Evolutionary conservation across 139 green algal species (phyloP).

Genomic region (Tetraselmis striata): DNA sequence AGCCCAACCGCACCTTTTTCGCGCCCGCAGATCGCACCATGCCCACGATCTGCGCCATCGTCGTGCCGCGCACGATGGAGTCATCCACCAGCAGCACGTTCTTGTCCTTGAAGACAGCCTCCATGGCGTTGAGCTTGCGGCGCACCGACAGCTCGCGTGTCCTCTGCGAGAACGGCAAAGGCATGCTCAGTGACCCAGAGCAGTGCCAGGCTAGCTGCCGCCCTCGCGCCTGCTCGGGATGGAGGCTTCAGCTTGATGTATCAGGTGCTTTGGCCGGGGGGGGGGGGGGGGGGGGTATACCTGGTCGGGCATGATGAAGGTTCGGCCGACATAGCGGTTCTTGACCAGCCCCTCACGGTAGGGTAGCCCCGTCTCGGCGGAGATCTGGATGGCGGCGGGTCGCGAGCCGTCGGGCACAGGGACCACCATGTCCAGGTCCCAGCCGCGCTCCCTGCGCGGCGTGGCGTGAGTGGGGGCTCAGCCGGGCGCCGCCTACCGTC

Average conservation of each 20-base stretch:
- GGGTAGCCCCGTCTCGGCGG: slow-evolving; percentile 72
- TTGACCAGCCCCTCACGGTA: slow-evolving; percentile 96
- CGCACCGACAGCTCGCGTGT: slow-evolving; percentile 87
- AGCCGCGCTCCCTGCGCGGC: slow-evolving; percentile 51
- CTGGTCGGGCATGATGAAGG: slow-evolving; percentile 99
- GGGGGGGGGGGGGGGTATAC: not conserved
- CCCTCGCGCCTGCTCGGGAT: no score
- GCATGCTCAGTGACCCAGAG: no score
- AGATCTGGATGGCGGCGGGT: slow-evolving; percentile 83
- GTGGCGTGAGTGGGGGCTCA: no score
- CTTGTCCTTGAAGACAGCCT: slow-evolving; percentile 82
- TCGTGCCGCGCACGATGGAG: slow-evolving; percentile 96
- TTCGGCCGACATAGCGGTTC: slow-evolving; percentile 96
- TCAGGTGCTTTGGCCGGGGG: not conserved
- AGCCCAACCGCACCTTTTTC: slow-evolving; percentile 43
- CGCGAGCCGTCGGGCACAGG: slow-evolving; percentile 87
- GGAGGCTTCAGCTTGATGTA: no score
- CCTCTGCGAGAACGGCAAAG: slow-evolving; percentile 39
- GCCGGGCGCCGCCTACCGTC: no score
- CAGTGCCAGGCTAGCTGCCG: no score
- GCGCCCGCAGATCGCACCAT: slow-evolving; percentile 89
- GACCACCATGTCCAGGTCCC: slow-evolving; percentile 91
- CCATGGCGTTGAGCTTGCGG: slow-evolving; percentile 97
- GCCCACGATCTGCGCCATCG: slow-evolving; percentile 93
- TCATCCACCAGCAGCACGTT: slow-evolving; percentile 97